Conservation (phyloP, 768 basidiomycete genomes). For the Podaxis sp. region DNA sequence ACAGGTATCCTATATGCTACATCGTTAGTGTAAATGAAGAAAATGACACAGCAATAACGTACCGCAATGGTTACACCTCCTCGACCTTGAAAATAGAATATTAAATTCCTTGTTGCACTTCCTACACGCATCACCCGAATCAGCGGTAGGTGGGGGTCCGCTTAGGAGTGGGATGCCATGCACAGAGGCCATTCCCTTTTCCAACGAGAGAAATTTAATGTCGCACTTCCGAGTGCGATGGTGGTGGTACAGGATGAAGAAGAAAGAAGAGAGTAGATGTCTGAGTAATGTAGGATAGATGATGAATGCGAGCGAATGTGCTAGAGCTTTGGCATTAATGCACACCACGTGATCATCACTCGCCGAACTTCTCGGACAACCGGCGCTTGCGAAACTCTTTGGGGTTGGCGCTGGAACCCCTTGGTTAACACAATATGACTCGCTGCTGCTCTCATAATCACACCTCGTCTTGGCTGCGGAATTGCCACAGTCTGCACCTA, state of each 20-base stretch:
- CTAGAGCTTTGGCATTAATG: slow-evolving; percentile 1
- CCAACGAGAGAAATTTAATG: not conserved
- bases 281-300: not conserved
- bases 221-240: not conserved
- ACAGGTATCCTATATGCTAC: slow-evolving; percentile 53
- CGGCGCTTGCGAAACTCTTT: not conserved
- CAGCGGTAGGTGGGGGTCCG: slow-evolving; percentile 50
- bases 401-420: not conserved
- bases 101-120: slow-evolving; percentile 77
- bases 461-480: too few relatives aligned
- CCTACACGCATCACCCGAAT: slow-evolving; percentile 46
- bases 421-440: not conserved
- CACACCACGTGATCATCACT: not conserved
- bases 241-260: not conserved
- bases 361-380: not conserved
- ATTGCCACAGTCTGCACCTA: too few relatives aligned
- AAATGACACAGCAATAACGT: slow-evolving; percentile 22
- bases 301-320: slow-evolving; percentile 9
- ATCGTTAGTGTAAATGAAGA: not conserved
- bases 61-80: slow-evolving; percentile 78
- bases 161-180: slow-evolving; percentile 71
- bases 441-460: too few relatives aligned
- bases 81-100: slow-evolving; percentile 59
- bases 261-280: not conserved
- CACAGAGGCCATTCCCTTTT: slow-evolving; percentile 12